Evolutionary conservation across 2,329 filamentous ascomycete species (phyloP).

Genomic region (Hymenoscyphus repandus): DNA sequence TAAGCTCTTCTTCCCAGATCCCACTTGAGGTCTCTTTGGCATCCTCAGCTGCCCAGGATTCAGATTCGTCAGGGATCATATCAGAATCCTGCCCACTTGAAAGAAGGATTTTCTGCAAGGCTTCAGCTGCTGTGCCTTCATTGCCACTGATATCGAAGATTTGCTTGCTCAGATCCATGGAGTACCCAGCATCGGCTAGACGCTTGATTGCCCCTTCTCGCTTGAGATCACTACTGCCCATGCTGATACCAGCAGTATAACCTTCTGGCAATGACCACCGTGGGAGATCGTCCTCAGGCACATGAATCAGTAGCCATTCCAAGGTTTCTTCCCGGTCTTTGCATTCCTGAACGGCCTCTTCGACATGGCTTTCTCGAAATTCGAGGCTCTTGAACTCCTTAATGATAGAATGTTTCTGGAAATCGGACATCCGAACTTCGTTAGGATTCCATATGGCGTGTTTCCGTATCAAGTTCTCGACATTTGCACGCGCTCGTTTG

Average conservation of each 20-base stretch:
- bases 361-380: conserved; percentile 82
- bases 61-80: conserved; percentile 34
- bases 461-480: conserved; percentile 74
- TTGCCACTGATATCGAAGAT: conserved; percentile 66
- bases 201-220: conserved; percentile 79
- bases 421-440: conserved; percentile 56
- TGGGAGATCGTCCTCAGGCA: conserved; percentile 95
- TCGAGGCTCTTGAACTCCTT: conserved; percentile 72
- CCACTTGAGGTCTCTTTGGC: conserved; percentile 49
- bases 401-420: conserved; percentile 55
- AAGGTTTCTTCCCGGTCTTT: conserved; percentile 89
- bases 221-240: conserved; percentile 76
- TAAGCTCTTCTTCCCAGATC: conserved; percentile 80
- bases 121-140: conserved; percentile 71
- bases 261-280: conserved; percentile 86
- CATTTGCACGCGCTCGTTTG: conserved; percentile 67
- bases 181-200: conserved; percentile 77
- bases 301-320: conserved; percentile 94
- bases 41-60: conserved; percentile 35
- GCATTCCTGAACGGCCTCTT: conserved; percentile 82
- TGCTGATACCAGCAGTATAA: conserved; percentile 83
- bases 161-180: conserved; percentile 74
- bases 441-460: conserved; percentile 86
- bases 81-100: conserved; percentile 37
- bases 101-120: conserved; percentile 67